phyloP scores from a whole-genome alignment of 1,284 basidiomycete species.

The Trichosporon sp. region DNA sequence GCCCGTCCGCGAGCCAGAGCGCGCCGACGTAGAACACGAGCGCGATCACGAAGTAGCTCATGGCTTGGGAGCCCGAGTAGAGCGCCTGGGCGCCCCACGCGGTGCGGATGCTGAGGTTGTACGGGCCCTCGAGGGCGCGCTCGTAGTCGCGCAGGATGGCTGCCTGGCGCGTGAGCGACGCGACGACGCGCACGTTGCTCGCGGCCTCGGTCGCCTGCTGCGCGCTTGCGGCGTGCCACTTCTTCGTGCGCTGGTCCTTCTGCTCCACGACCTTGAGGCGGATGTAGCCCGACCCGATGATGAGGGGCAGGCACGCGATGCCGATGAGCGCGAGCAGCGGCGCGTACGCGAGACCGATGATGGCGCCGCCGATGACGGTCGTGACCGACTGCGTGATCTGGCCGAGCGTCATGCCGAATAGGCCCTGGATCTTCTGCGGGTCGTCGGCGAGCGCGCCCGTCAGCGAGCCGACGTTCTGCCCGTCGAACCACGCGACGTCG shows the following conservation, averaged over 20 bases:
- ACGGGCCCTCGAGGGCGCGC: conserved; percentile 65
- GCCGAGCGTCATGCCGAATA: conserved; percentile 83
- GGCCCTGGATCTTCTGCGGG: conserved; percentile 84
- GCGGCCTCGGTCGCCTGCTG: conserved; percentile 86
- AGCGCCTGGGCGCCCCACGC: conserved; percentile 69
- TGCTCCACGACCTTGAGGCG: conserved; percentile 64
- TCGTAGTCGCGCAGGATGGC: conserved; percentile 71
- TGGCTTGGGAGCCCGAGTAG: conserved; percentile 73
- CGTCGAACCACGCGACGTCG: conserved; percentile 85
- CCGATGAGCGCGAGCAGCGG: conserved; percentile 33
- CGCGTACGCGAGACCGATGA: conserved; percentile 72
- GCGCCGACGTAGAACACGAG: conserved; percentile 57
- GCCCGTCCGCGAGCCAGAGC: conserved; percentile 55
- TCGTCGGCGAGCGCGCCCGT: conserved; percentile 78
- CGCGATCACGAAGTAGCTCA: conserved; percentile 78
- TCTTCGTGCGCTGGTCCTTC: conserved; percentile 83
- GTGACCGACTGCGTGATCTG: conserved; percentile 74
- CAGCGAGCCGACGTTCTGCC: conserved; percentile 75
- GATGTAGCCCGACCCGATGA: conserved; percentile 82
- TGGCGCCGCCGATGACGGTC: conserved; percentile 69
- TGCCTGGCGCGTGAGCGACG: conserved; percentile 75
- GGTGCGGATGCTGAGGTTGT: conserved; percentile 59
- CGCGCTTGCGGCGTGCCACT: conserved; percentile 73
- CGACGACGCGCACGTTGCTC: conserved; percentile 85
- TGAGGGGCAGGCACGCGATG: conserved; percentile 73